Percentiles rank a stretch among this genome's conserved stretches.
phyloP scores from a whole-genome alignment of 192 early-diverging fungal genomes.

The Backusella tarrabulga region DNA sequence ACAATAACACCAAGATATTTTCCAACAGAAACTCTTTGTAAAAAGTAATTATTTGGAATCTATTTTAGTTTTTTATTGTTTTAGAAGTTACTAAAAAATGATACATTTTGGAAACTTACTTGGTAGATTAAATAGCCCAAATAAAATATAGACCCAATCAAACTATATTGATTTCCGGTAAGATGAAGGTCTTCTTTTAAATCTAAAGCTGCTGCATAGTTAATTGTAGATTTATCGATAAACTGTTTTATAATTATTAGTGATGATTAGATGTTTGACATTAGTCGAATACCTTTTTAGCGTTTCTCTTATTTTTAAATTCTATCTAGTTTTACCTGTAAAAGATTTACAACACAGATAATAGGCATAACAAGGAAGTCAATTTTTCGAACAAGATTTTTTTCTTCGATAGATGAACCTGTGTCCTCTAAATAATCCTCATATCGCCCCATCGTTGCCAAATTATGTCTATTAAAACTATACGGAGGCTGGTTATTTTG shows the following conservation, averaged over 20 bases:
- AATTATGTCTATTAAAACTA: conserved; percentile 2
- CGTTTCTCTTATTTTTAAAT: neutral
- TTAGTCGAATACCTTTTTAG: neutral
- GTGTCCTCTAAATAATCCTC: conserved; percentile 9
- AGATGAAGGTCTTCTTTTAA: conserved; percentile 22
- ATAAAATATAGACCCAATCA: conserved; percentile 33
- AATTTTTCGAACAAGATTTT: conserved; percentile 23
- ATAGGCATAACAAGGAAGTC: conserved; percentile 26
- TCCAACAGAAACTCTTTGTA: conserved; percentile 22
- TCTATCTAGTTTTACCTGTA: conserved; percentile 22
- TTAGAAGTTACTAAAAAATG: neutral
- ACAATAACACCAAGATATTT: conserved; percentile 24
- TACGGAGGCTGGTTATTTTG: neutral
- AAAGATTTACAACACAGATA: conserved; percentile 26
- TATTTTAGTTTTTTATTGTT: neutral
- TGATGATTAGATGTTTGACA: neutral
- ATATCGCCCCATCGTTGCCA: neutral
- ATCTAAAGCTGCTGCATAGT: conserved; percentile 23
- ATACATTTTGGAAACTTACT: neutral
- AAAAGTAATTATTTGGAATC: conserved; percentile 34
- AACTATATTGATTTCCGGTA: conserved; percentile 21
- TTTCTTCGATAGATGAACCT: conserved; percentile 9
- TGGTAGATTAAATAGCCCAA: conserved; percentile 26
- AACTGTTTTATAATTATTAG: conserved; percentile 8
- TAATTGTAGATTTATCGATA: conserved; percentile 30